Evolutionary conservation across 2,329 filamentous ascomycete species (phyloP).

Genomic region (Fusarium lateritium): DNA sequence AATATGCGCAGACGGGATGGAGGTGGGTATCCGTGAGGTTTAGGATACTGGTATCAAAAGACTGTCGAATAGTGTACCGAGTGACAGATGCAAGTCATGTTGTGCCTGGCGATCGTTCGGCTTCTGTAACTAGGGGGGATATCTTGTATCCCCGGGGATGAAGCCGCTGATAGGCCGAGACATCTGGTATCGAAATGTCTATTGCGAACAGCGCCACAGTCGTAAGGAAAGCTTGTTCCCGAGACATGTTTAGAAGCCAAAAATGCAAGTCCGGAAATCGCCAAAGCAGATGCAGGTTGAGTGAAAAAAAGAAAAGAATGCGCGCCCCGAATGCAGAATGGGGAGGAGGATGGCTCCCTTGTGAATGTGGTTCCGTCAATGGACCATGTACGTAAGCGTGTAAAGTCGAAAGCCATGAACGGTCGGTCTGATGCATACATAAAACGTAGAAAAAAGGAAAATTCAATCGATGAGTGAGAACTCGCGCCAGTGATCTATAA

Average conservation of each 20-base stretch:
- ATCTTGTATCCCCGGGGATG: slow-evolving; percentile 19
- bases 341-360: slow-evolving; percentile 35
- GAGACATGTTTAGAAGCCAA: slow-evolving; percentile 45
- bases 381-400: slow-evolving; percentile 42
- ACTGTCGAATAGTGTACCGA: slow-evolving; percentile 40
- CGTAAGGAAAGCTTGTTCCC: slow-evolving; percentile 35
- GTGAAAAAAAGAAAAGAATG: slow-evolving; percentile 34
- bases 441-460: slow-evolving; percentile 40
- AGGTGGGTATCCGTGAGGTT: slow-evolving; percentile 41
- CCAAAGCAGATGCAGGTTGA: slow-evolving; percentile 41
- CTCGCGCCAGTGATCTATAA: slow-evolving; percentile 48
- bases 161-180: slow-evolving; percentile 39
- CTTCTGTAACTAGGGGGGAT: slow-evolving; percentile 21
- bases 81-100: slow-evolving; percentile 34
- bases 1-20: slow-evolving; percentile 43
- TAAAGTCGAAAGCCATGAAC: slow-evolving; percentile 35
- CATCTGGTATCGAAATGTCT: slow-evolving; percentile 42
- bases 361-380: slow-evolving; percentile 39
- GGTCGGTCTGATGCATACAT: slow-evolving; percentile 42
- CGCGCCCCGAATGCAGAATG: slow-evolving; percentile 44
- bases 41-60: slow-evolving; percentile 49
- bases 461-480: slow-evolving; percentile 40
- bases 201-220: slow-evolving; percentile 40
- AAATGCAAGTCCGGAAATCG: slow-evolving; percentile 38
- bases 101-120: slow-evolving; percentile 19